phyloP scores from a whole-genome alignment of 208 protist species.

The Crithidia brevicula region DNA sequence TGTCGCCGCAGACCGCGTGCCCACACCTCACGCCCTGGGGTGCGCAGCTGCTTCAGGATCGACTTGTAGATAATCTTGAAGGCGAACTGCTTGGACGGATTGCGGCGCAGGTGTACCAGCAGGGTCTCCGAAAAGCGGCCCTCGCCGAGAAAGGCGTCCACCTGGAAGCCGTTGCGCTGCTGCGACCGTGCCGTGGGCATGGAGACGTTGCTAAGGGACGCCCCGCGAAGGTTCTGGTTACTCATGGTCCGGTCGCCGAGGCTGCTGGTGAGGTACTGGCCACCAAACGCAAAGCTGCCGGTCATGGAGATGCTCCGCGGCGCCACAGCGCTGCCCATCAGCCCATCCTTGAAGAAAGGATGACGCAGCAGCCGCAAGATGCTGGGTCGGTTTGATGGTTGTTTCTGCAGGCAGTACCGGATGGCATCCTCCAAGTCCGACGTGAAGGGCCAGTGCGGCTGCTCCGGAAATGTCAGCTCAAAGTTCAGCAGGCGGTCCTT shows the following conservation, averaged over 20 bases:
- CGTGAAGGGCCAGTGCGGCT: constrained; percentile 52
- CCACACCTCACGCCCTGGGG: constrained; percentile 22
- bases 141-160: constrained; percentile 51
- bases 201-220: constrained; percentile 26
- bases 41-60: constrained; percentile 40
- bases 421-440: constrained; percentile 63
- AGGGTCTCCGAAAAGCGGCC: constrained; percentile 66
- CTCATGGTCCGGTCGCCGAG: constrained; percentile 27
- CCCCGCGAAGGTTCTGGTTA: constrained; percentile 19
- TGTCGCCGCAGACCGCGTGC: constrained; percentile 32
- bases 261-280: constrained; percentile 20
- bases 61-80: constrained; percentile 74
- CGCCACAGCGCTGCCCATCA: constrained; percentile 18
- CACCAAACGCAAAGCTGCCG: constrained; percentile 29
- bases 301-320: constrained; percentile 29
- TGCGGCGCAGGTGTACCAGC: constrained; percentile 58
- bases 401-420: constrained; percentile 55
- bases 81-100: constrained; percentile 48
- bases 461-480: constrained; percentile 46
- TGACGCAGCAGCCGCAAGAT: constrained; percentile 62
- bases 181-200: constrained; percentile 28
- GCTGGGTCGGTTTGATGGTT: constrained; percentile 52
- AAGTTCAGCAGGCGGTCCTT: constrained; percentile 36
- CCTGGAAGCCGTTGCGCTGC: constrained; percentile 55
- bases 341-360: constrained; percentile 55